Evolutionary conservation across 2,329 filamentous ascomycete genomes (phyloP), one percentile per base, ranked within the genome.

Genomic region (Paecilomyces formosus): DNA sequence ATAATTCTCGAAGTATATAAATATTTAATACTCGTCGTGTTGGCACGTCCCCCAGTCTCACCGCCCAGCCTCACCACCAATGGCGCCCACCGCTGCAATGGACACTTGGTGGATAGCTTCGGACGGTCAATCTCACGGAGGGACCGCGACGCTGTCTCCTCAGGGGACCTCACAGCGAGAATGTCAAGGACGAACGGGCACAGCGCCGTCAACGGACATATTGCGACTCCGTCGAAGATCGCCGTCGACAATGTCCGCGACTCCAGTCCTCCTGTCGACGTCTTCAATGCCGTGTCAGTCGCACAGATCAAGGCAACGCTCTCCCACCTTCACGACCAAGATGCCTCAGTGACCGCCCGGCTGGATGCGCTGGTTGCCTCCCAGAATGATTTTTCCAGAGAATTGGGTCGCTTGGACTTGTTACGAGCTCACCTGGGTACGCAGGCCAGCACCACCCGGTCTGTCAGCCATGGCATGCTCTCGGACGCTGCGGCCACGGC

Each of bases 391-490:
- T 84, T 99, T 55, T 88, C 89, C 21, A 89, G 92, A 64, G 91
- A 97, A 68, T 82, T 99, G 55, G 87, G 87, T 61, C 88, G 93
- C 18, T 83, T 99, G 62, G 94, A 99, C 74, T 82, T 96, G 30
- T 83, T 97, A 57, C 89, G 94, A 64, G 92, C 92, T 50, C 88
- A 92, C 63, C 83, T 97, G 31, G 92, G 92, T 59, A 85, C 91
- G 4, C 94, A 97, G 71, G 89, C 89, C 55, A 88, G 92, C 68
- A 88, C 89, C 55, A 88, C 92, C 13, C 85, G 93, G 62, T 82
- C 87, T 52, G 88, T 99, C 69, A 89, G 90, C 80, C 90, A 91
- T 83, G 88, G 86, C 72, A 96, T 97, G 89, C 87, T 99, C 60
- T 87, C 90, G 49, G 85, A 87, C 51, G 92, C 94, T 30, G 89